Base-by-base conservation (phyloP, 305 asterid species). In the Lippia alba region DNA sequence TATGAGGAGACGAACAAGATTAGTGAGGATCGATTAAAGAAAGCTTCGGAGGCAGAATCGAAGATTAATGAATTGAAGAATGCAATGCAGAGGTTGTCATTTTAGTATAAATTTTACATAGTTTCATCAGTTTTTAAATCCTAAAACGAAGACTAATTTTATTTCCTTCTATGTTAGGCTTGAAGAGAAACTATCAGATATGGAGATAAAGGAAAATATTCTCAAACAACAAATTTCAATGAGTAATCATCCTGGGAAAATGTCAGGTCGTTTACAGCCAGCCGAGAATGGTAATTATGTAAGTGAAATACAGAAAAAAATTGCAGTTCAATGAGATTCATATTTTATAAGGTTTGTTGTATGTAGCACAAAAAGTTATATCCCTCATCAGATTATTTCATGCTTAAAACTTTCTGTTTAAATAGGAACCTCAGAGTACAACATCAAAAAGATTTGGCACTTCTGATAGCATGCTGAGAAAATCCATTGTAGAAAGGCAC, bases 11-110 rank as follows among this genome's bases (percentile, higher is more conserved):
- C 89, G 30, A 80, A 78, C 81, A 87, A 76, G 61, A 76, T 85
- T 62, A 80, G 91, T 54, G 91, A 88, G 82, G 89, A 82, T 67
- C 79, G 89, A 45, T 78, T 88, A 72, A 83, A 85, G 82, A 91
- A 87, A 76, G 82, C 82, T 39, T 16, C 72, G 82, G 91, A 89
- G 48, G 87, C 96, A 45, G 92, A 89, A 77, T 72, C 88, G 46
- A 82, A 78, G 79, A 79, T 85, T 41, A 83, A 85, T 63, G 83
- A 81, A 76, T 65, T 87, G 81, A 89, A 89, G 82, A 85, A 84
- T 66, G 59, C 64, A 56, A 79, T 80, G 87, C 93, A 83, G 74
- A 89, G 33, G 61, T 46, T 24, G 30, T 24, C 30, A 36, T 36
- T 4, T 36, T 36, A 36, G 9, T 4, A 36, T 56, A 51, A 58